phyloP scores from a whole-genome alignment of 768 basidiomycete genomes.

The Punctularia strigosozonata region DNA sequence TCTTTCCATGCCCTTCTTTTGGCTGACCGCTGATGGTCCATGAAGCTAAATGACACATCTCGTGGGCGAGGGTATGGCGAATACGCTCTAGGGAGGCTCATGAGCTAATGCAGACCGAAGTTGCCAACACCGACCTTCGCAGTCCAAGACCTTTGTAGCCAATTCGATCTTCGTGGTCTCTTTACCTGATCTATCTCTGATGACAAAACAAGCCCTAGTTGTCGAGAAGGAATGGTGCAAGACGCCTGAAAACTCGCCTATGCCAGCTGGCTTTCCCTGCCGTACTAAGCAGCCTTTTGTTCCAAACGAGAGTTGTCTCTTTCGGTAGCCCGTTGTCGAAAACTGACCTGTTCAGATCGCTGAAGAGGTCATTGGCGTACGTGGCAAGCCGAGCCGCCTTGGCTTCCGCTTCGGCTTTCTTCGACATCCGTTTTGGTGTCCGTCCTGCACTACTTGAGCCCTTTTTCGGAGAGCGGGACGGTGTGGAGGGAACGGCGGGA shows the following conservation, averaged over 20 bases:
- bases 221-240: neutral
- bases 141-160: constrained; percentile 73
- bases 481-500: neutral
- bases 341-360: constrained; percentile 43
- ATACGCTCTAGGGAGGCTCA: constrained; percentile 47
- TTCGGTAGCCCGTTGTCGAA: constrained; percentile 44
- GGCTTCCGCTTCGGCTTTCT: constrained; percentile 30
- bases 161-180: constrained; percentile 59
- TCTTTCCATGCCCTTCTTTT: constrained; percentile 60
- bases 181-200: constrained; percentile 45
- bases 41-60: constrained; percentile 86
- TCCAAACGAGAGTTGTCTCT: constrained; percentile 54
- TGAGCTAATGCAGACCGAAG: neutral
- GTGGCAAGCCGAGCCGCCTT: constrained; percentile 31
- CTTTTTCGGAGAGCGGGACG: neutral
- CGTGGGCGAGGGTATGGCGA: constrained; percentile 73
- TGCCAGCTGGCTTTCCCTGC: constrained; percentile 63
- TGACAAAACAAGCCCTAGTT: constrained; percentile 1
- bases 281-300: constrained; percentile 48
- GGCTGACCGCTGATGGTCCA: constrained; percentile 70
- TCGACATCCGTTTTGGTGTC: constrained; percentile 17
- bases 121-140: constrained; percentile 43
- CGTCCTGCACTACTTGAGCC: constrained; percentile 2
- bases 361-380: constrained; percentile 51
- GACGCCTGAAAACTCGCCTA: constrained; percentile 29